A percentile compares a stretch with the other conserved stretches of the same genome.
Evolutionary conservation across 805 yeast genomes (phyloP).

Genomic region (Diddensiella santjacobensis): DNA sequence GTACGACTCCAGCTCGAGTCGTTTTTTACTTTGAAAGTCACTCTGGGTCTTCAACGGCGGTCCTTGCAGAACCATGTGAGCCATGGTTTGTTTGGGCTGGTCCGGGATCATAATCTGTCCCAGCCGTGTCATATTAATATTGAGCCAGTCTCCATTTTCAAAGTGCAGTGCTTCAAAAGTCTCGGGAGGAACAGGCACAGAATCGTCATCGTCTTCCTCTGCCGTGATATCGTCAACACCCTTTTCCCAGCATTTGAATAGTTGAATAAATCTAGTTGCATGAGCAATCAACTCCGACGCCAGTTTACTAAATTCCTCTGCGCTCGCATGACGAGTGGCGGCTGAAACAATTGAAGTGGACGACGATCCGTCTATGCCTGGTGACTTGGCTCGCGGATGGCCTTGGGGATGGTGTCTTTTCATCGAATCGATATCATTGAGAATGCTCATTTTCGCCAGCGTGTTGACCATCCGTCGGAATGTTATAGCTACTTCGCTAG

Average conservation of each 20-base stretch:
- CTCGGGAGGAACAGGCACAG: slow-evolving; percentile 7
- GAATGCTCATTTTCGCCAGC: slow-evolving; percentile 19
- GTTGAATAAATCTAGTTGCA: slow-evolving; percentile 6
- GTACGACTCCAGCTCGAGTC: slow-evolving; percentile 20
- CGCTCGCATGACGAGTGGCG: neutral
- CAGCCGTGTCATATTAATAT: slow-evolving; percentile 9
- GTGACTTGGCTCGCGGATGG: neutral
- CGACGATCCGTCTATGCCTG: neutral
- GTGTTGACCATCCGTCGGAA: slow-evolving; percentile 20
- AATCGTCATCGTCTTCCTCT: slow-evolving; percentile 8
- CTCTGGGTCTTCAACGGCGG: neutral
- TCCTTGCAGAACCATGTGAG: slow-evolving; percentile 3
- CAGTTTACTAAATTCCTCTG: neutral
- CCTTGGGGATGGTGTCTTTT: slow-evolving; percentile 7
- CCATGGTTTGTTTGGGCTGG: neutral
- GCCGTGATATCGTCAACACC: neutral
- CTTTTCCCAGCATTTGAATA: slow-evolving; percentile 3
- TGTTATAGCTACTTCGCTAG: slow-evolving; percentile 16
- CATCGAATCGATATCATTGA: slow-evolving; percentile 18
- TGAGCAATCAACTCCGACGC: slow-evolving; percentile 7
- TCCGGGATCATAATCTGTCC: slow-evolving; percentile 13
- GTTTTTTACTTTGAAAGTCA: neutral
- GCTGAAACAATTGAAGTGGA: neutral
- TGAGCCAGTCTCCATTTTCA: slow-evolving; percentile 19
- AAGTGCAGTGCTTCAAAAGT: slow-evolving; percentile 16